Evolutionary conservation across 2,329 filamentous ascomycete genomes (phyloP), one percentile per base, ranked within the genome.

Genomic region (Cordyceps cateniannulata): DNA sequence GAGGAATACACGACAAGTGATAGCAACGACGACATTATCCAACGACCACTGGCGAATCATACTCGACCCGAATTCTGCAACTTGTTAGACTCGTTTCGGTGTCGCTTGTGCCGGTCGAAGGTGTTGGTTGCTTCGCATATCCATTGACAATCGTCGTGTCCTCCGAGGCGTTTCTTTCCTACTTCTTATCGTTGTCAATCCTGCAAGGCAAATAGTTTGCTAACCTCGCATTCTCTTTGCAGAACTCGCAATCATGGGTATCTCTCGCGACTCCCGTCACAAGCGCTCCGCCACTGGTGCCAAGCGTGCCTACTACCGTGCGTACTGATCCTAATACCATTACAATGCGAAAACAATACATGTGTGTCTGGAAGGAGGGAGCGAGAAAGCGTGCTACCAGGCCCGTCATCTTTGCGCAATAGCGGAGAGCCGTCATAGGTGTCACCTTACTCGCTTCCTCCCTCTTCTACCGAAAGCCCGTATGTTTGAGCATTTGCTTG

Each of bases 201-300:
- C 2, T 16, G 10, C 18, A 32, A 56, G 24, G 20, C 35, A 18
- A 62, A 62, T 49, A 22, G 53, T 50, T 45, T 45, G 63, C 67
- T 69, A 66, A 73, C 64, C 10, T 66, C 53, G 62, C 64, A 63
- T 69, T 62, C 63, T 60, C 63, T 61, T 69, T 72, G 68, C 78
- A 88, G 84, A 84, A 83, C 84, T 82, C 82, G 87, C 87, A 89
- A 90, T 88, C 84, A 93, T 93, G 90, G 90, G 95, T 99, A 98
- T 99, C 85, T 97, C 93, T 83, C 91, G 95, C 85, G 93, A 98
- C 85, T 96, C 92, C 80, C 92, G 95, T 85, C 95, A 99, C 89
- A 99, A 99, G 90, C 93, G 95, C 84, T 93, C 92, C 82, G 93
- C 93, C 81, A 90, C 96, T 80, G 96, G 95, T 86, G 95, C 96